A percentile compares a stretch with the other conserved stretches of the same genome.
phyloP scores from a whole-genome alignment of 352 stramenopile genomes.

The Blastocystis sp. region DNA sequence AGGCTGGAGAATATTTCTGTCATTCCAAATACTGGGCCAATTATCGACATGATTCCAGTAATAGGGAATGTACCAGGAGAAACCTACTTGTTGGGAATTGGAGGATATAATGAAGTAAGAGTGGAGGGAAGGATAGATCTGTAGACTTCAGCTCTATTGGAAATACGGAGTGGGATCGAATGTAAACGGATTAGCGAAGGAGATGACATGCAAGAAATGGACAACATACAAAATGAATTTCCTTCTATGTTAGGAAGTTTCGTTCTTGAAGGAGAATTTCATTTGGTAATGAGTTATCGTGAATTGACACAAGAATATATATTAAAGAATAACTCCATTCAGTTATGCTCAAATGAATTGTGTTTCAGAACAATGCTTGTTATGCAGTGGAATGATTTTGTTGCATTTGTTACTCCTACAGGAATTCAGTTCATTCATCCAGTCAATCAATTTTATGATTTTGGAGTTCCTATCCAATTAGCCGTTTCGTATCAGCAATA shows the following conservation, averaged over 20 bases:
- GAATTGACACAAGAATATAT: background rate
- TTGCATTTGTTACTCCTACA: background rate
- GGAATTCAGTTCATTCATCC: background rate
- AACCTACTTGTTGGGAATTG: background rate
- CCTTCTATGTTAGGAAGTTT: background rate
- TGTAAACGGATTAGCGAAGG: background rate
- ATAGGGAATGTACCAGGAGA: background rate
- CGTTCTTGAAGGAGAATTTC: background rate
- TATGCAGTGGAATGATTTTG: background rate
- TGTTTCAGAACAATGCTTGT: background rate
- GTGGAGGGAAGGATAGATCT: background rate
- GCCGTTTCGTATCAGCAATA: background rate
- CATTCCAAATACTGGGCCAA: background rate
- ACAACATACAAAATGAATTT: background rate
- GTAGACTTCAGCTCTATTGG: slow-evolving; percentile 14
- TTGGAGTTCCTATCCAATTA: background rate
- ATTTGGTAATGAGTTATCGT: background rate
- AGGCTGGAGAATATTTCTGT: background rate
- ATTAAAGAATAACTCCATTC: background rate
- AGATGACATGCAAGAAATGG: background rate
- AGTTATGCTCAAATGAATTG: background rate
- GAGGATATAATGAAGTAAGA: background rate
- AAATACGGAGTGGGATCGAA: slow-evolving; percentile 32
- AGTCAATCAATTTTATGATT: no score
- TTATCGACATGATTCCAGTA: slow-evolving; percentile 21